Base-by-base conservation (phyloP, 371 early-diverging fungal species). In the Lichtheimia corymbifera region DNA sequence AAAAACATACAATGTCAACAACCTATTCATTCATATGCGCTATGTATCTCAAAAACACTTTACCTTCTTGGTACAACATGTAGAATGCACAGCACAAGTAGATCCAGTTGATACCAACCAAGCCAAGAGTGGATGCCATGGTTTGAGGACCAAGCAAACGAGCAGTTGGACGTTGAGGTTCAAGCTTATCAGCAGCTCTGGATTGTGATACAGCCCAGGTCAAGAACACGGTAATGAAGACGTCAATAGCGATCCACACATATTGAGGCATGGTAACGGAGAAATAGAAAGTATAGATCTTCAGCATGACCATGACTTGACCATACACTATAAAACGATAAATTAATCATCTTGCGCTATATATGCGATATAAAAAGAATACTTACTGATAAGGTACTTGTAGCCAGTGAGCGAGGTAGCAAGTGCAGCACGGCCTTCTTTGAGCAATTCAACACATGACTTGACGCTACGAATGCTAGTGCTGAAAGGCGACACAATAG, bases 401-500 rank as follows among this genome's bases (percentile, higher is more conserved):
- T 88, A 93, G 27, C 83, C 80, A 6, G 91, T 88, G 74, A 93
- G 88, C 5, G 87, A 86, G 2, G 88, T 83, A 20, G 90, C 91
- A 14, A 92, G 69, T 1, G 90, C 88, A 54, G 89, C 87, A 1
- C 93, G 77, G 4, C 89, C 90, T 65, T 92, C 84, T 13, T 75
- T 71, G 9, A 93, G 22, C 1, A 92, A 76, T 58, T 88, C 87
- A 13, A 91, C 91, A 55, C 91, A 90, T 3, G 86, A 76, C 27
- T 71, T 65, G 22, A 92, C 72, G 6, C 87, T 85, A 1, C 87
- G 79, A 51, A 80, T 64, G 40, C 80, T 70, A 3, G 91, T 85
- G n/a, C 88, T 86, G 72, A 96, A 97, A 22, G 90, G 91, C 7
- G 94, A 84, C 11, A 92, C 94, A 15, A 96, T 85, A 17, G 88